Base-by-base conservation (phyloP, 306 rosid species). In the Abrus pulchellus region DNA sequence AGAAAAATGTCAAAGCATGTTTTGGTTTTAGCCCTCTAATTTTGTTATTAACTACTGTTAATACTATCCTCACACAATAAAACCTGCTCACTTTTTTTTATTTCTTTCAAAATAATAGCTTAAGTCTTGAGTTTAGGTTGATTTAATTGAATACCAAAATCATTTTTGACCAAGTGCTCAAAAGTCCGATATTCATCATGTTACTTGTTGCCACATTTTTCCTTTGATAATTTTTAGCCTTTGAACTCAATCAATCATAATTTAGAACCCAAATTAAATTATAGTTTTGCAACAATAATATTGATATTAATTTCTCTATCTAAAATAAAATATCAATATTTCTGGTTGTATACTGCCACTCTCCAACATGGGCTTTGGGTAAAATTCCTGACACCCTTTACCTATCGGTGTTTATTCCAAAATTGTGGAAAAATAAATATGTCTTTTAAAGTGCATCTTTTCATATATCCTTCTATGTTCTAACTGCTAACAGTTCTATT, bases 401-500 rank as follows among this genome's bases (percentile, higher is more conserved):
- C 34, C 52, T 52, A 1, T 13, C 3, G 6, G 34, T 53, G 36
- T 75, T 75, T 48, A 43, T 8, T 61, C 54, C 34, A 29, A 43
- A 40, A 5, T 53, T 41, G 30, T 14, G 48, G 28, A 12, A 65
- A 77, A 28, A 7, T 30, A 9, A 53, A 66, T 11, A 6, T 27
- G 45, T 54, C 56, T 29, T 30, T 1, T 14, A 3, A 66, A 60
- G 40, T 50, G 79, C 34, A 62, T 14, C 65, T 29, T 38, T 44
- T 59, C 30, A 5, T 57, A 50, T 32, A 49, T 49, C 41, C 12
- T 75, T 81, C 48, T 32, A 60, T 29, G 45, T 68, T 43, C 72
- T 67, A 6, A 60, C 40, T 63, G 59, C 77, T 49, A 9, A 54
- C 20, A 30, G 52, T 33, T 76, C 52, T 68, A 7, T 66, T 75